Evolutionary conservation across 768 basidiomycete species (phyloP), one percentile per base, ranked within the genome.

Genomic region (Suillus spraguei): DNA sequence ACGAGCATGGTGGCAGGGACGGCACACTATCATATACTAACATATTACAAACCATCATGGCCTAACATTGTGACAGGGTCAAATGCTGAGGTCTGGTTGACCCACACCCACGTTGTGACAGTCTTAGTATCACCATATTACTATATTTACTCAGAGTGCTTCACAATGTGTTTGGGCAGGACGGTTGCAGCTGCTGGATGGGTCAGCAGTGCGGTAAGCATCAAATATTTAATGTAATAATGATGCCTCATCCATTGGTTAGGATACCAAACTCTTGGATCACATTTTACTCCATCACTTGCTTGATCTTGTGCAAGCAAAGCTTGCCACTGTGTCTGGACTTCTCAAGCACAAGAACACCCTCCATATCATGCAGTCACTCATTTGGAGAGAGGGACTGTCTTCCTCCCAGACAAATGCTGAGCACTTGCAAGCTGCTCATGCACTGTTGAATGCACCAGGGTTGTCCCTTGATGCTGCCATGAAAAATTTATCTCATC

Each of bases 381-480:
- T 50, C 39, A 11, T n/a, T 14, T 61, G 60, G 60, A 61, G 46
- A 38, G 44, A 50, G 22, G 60, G 47, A 24, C 60, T 61, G 46
- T 1, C 44, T 44, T 49, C 60, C 20, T 36, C 14, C n/a, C 17
- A 61, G 24, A 49, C n/a, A 28, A 32, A 38, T 10, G 1, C 44
- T 22, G 49, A 47, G 44, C n/a, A n/a, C 22, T 1, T 61, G 17
- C 44, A 41, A n/a, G 20, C 28, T n/a, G 49, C 60, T 13, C 5
- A 52, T 2, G 16, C 7, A n/a, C 13, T 61, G 2, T 49, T 61
- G 36, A 20, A 20, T 6, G 49, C 35, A n/a, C 39, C 47, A 22
- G 35, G 24, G 17, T 20, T 50, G 5, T 36, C 33, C 8, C 35
- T 61, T 20, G 46, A 52, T 36, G 32, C 24, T 3, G 20, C 16